Evolutionary conservation across 2,329 filamentous ascomycete species (phyloP), one percentile per base, ranked within the genome.

Genomic region (Neonectria neomacrospora): DNA sequence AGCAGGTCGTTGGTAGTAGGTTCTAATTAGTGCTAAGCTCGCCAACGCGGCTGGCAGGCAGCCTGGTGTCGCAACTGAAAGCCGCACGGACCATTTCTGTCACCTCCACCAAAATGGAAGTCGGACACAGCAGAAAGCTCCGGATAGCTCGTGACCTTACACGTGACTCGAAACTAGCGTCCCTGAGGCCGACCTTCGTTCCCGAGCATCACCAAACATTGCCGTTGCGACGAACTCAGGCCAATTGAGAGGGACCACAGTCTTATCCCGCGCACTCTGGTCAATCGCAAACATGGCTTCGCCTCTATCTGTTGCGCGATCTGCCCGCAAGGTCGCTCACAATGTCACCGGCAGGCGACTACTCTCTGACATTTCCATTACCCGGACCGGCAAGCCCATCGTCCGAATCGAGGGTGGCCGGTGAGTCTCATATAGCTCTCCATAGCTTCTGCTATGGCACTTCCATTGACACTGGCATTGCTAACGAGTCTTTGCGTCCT

Each of bases 311-410:
- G 83, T 85, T 69, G 80, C 82, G 80, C 86, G 86, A 80, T 82
- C 83, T 68, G 81, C 83, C 72, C 80, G 80, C 72, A 81, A 78
- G 75, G 76, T 81, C 69, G 78, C 79, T 69, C 80, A 79, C 75
- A 81, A 80, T 73, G 74, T 83, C 70, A 74, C 82, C 73, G 81
- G 83, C 74, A 83, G 82, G 75, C 84, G 85, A 78, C 79, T 80
- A 67, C 75, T 90, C 71, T 92, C 93, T 78, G 96, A 99, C 84
- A 87, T 99, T 76, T 85, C 92, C 75, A 97, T 99, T 77, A 97
- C 95, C 66, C 88, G 96, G 75, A 99, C 96, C 62, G 96, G 96
- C 80, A 97, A 97, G 85, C 95, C 96, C 66, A 94, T 98, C 74
- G 83, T 98, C 76, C 91, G 94, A 75, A 85, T 91, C 61, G 89